Evolutionary conservation across 306 rosid genomes (phyloP).

Genomic region (Castanea crenata): DNA sequence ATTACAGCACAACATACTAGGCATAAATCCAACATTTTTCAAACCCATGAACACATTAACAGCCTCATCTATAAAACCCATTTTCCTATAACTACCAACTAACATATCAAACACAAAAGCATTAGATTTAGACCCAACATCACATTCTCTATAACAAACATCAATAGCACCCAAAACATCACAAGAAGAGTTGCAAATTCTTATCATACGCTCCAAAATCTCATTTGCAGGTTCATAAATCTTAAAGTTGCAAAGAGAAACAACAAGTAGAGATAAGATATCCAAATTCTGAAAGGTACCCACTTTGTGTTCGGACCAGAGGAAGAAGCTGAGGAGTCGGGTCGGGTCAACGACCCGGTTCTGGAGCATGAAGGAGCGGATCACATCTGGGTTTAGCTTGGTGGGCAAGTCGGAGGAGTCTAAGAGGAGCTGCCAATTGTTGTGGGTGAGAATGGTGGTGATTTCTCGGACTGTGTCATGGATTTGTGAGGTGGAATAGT

Average conservation of each 20-base stretch:
- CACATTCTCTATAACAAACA: constrained; percentile 24
- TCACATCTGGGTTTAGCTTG: constrained; percentile 42
- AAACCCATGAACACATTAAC: constrained; percentile 33
- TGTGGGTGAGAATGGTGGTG: constrained; percentile 31
- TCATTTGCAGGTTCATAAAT: constrained; percentile 21
- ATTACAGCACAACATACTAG: constrained; percentile 35
- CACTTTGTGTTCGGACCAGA: constrained; percentile 40
- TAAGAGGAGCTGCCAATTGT: constrained; percentile 34
- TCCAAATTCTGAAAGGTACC: constrained; percentile 39
- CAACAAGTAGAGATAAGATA: constrained; percentile 38
- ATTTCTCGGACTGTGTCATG: constrained; percentile 36
- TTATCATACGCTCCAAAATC: constrained; percentile 38
- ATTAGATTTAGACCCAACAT: constrained; percentile 23
- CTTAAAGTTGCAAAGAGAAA: constrained; percentile 43
- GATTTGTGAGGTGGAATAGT: constrained; percentile 21
- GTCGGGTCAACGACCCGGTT: constrained; percentile 31
- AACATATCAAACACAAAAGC: constrained; percentile 40
- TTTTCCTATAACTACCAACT: constrained; percentile 31
- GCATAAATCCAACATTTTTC: constrained; percentile 28
- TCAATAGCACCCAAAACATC: constrained; percentile 38
- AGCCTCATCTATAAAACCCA: constrained; percentile 39
- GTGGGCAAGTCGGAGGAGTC: constrained; percentile 15
- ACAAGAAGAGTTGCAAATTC: constrained; percentile 23
- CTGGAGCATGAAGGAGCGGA: constrained; percentile 34
- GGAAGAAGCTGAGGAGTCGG: constrained; percentile 44